Conservation (phyloP, 345 rosid genomes). For the Boechera stricta region DNA sequence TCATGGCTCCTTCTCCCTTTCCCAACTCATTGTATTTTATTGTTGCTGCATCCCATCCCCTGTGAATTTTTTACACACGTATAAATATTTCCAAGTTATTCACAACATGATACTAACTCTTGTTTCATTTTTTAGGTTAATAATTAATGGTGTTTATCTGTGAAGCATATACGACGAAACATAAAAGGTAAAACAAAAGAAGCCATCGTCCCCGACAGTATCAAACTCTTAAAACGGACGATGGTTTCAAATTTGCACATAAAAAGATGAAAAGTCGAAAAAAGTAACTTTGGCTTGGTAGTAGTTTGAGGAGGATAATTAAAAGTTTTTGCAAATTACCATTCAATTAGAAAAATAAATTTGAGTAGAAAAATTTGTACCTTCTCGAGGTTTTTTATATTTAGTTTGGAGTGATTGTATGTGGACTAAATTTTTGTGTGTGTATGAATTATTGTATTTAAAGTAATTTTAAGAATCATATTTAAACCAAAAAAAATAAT, state of each 20-base stretch:
- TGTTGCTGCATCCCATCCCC: conserved; percentile 44
- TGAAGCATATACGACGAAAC: conserved; percentile 5
- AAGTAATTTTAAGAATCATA: neutral
- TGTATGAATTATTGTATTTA: neutral
- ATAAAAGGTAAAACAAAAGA: neutral
- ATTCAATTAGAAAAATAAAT: neutral
- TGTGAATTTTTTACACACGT: conserved; percentile 4
- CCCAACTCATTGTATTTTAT: conserved; percentile 43
- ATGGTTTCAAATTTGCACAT: neutral
- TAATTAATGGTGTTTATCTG: neutral
- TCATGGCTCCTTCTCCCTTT: conserved; percentile 41
- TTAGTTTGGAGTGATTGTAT: neutral
- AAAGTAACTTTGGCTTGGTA: neutral
- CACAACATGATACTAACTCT: neutral
- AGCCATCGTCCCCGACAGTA: neutral
- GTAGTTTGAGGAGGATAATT: neutral
- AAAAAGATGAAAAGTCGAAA: neutral
- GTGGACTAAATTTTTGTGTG: neutral
- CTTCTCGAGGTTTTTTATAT: neutral
- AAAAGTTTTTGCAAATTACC: neutral
- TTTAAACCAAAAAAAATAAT: neutral
- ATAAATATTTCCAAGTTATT: neutral
- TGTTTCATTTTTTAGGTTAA: neutral
- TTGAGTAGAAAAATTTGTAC: neutral
- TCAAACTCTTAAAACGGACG: neutral